Base-by-base conservation (phyloP, 2,329 filamentous ascomycete genomes). In the Graphilbum fragrans region DNA sequence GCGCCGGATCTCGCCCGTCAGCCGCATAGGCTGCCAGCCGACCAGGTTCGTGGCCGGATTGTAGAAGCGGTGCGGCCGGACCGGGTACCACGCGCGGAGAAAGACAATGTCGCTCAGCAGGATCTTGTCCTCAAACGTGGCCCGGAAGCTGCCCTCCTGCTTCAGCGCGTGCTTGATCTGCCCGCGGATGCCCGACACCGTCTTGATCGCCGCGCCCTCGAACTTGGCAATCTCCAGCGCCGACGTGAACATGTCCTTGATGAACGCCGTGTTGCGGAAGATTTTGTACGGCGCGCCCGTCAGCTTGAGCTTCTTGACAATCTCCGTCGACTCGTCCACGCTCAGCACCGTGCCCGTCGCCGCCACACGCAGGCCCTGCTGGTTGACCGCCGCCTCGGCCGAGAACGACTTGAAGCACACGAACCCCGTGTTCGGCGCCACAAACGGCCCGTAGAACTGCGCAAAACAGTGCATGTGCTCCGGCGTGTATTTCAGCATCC, bases 401-500 rank as follows among this genome's bases (percentile, higher is more conserved):
- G 83, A 86, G 55, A 98, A 82, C 8, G 82, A 86, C 61, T 96
- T 86, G 49, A 96, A 86, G 60, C 84, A 92, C 51, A 85, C 88
- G 63, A 98, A 96, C 45, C 90, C 87, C 2, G 90, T 94, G 61
- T 94, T 95, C 12, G 93, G 92, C 1, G 92, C 87, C 45, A 95
- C 86, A 8, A 98, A 76, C 0, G 93, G 92, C 0, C 88, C 92
- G 55, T 94, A 96, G 62, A 96, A 87, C 39, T 88, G 94, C 33
- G 77, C 92, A 58, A 94, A 94, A 65, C 93, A 98, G 65, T 96
- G 92, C 87, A 95, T 96, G 58, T 98, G 92, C 67, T 98, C 93
- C 0, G 92, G 93, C 0, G 90, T 95, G 62, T 98, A 98, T 62
- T 98, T 98, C 47, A 98, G 74, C 90, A 98, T 95, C 43, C 92